A percentile compares a stretch with the other conserved stretches of the same genome.
Conservation (phyloP, 768 basidiomycete species). For the Auricularia sp. region DNA sequence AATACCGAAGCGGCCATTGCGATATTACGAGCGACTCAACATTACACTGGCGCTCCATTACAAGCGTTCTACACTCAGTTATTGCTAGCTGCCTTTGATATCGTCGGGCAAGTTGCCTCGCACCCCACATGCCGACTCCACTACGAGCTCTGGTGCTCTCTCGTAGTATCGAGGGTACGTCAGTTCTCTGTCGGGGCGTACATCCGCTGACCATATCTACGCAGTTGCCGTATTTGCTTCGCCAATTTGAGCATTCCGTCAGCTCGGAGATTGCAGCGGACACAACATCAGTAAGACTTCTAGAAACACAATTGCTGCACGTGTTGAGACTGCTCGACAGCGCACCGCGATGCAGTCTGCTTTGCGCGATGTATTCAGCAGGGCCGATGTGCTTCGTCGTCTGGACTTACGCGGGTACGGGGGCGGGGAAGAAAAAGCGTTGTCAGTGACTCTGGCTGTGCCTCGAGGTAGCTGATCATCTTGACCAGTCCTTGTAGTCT, state of each 20-base stretch:
- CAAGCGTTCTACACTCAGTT: constrained; percentile 60
- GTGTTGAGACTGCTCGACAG: constrained; percentile 17
- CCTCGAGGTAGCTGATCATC: no score
- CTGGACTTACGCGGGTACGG: neutral
- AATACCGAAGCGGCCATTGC: constrained; percentile 41
- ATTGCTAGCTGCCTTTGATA: constrained; percentile 51
- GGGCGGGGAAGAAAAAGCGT: neutral
- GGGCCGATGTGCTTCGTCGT: constrained; percentile 42
- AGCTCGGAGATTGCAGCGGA: constrained; percentile 41
- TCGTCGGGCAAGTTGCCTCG: constrained; percentile 36
- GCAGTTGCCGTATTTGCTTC: constrained; percentile 54
- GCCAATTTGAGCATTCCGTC: constrained; percentile 44
- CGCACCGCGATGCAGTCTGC: constrained; percentile 40
- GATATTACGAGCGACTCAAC: constrained; percentile 44
- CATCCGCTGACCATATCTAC: neutral
- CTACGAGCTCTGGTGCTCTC: neutral
- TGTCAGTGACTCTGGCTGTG: neutral
- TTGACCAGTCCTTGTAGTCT: no score
- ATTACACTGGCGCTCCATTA: constrained; percentile 57
- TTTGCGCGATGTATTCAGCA: constrained; percentile 37
- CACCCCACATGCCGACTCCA: neutral
- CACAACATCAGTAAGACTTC: constrained; percentile 46
- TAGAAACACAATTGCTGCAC: neutral
- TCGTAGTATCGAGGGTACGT: neutral
- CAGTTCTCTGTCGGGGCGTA: neutral